phyloP scores from a whole-genome alignment of 2,329 filamentous ascomycete species.

The Xylaria sp. region DNA sequence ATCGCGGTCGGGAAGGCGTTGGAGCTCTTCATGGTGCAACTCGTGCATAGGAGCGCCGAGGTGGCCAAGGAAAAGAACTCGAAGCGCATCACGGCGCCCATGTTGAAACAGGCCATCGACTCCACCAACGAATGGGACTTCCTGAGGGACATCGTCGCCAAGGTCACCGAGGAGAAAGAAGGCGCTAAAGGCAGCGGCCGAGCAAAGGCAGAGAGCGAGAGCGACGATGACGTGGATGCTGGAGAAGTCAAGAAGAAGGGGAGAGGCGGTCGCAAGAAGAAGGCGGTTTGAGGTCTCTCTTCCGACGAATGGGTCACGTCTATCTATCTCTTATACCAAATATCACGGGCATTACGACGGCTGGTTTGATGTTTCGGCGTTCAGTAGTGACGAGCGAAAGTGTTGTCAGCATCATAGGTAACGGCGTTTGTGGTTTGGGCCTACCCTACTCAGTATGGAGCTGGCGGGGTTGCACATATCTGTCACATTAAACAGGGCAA shows the following conservation, averaged over 20 bases:
- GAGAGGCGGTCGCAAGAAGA: constrained; percentile 62
- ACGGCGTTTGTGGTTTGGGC: constrained; percentile 45
- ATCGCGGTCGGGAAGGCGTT: constrained; percentile 96
- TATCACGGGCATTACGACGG: constrained; percentile 41
- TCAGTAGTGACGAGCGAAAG: constrained; percentile 37
- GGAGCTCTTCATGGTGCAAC: constrained; percentile 96
- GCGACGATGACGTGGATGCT: constrained; percentile 59
- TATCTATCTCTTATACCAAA: constrained; percentile 34
- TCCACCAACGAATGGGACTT: constrained; percentile 96
- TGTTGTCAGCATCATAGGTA: constrained; percentile 36
- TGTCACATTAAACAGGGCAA: constrained; percentile 25
- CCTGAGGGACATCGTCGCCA: constrained; percentile 86
- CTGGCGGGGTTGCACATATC: constrained; percentile 33
- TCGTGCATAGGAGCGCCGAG: constrained; percentile 87
- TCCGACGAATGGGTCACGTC: constrained; percentile 25
- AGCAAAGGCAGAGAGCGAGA: constrained; percentile 62
- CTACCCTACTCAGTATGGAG: constrained; percentile 21
- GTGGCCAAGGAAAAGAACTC: constrained; percentile 84
- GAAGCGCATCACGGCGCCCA: constrained; percentile 87
- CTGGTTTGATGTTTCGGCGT: constrained; percentile 46
- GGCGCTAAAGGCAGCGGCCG: constrained; percentile 50
- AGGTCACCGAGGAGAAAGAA: constrained; percentile 70
- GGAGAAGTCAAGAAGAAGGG: constrained; percentile 60
- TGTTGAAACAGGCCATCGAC: constrained; percentile 90
- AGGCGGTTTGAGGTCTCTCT: constrained; percentile 50